Evolutionary conservation across 1,139 yeast genomes (phyloP).

Genomic region (Kodamaea plutei): DNA sequence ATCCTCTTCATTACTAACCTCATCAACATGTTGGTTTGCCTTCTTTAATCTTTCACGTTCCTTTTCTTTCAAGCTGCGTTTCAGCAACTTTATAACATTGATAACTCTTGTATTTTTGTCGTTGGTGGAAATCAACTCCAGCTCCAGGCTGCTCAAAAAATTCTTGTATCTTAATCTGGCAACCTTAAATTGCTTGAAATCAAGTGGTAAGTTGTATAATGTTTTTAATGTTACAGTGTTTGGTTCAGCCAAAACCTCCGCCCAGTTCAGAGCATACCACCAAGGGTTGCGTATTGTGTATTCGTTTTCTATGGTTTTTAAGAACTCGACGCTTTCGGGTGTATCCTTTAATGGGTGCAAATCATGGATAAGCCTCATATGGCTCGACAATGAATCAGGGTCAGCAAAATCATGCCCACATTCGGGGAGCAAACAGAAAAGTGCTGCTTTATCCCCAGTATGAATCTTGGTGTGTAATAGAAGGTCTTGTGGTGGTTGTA

Average conservation of each 20-base stretch:
- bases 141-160: slow-evolving; percentile 14
- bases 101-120: slow-evolving; percentile 8
- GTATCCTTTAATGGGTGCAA: slow-evolving; percentile 32
- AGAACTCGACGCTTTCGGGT: slow-evolving; percentile 27
- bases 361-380: slow-evolving; percentile 60
- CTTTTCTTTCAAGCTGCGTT: slow-evolving; percentile 9
- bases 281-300: slow-evolving; percentile 38
- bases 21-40: slow-evolving; percentile 6
- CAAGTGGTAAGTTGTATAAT: slow-evolving; percentile 28
- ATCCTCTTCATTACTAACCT: slow-evolving; percentile 7
- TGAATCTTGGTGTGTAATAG: slow-evolving; percentile 1
- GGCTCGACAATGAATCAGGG: slow-evolving; percentile 61
- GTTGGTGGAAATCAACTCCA: slow-evolving; percentile 6
- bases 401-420: slow-evolving; percentile 59
- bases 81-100: slow-evolving; percentile 15
- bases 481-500: slow-evolving; percentile 2
- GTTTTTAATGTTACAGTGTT: slow-evolving; percentile 5
- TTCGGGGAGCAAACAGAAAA: slow-evolving; percentile 65
- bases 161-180: slow-evolving; percentile 31
- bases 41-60: slow-evolving; percentile 9
- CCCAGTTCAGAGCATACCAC: slow-evolving; percentile 38
- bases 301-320: slow-evolving; percentile 29
- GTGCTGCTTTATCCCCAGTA: slow-evolving; percentile 47
- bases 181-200: slow-evolving; percentile 31
- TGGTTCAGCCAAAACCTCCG: slow-evolving; percentile 17